Percentiles rank a stretch among this genome's conserved stretches.
phyloP scores from a whole-genome alignment of 768 basidiomycete genomes.

The Kwoniella mangroviensis region DNA sequence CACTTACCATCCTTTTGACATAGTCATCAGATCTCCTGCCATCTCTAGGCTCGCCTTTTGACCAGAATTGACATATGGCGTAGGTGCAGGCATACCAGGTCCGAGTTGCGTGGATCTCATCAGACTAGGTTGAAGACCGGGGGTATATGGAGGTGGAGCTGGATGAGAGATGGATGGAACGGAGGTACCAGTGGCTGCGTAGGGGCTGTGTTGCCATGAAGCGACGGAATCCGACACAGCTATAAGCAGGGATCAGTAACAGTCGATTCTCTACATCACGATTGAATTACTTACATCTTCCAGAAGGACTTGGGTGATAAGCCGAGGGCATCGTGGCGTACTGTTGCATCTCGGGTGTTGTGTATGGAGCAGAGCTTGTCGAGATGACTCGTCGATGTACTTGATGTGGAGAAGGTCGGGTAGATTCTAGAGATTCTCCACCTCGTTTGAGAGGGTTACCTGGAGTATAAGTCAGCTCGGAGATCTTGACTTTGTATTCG shows the following conservation, averaged over 20 bases:
- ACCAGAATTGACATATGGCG: conserved; percentile 31
- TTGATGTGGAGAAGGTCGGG: conserved; percentile 34
- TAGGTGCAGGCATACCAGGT: conserved; percentile 22
- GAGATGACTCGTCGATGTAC: conserved; percentile 64
- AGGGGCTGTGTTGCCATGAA: conserved; percentile 31
- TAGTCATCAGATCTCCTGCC: conserved; percentile 57
- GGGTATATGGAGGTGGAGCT: conserved; percentile 19
- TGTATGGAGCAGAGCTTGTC: conserved; percentile 18
- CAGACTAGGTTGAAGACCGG: conserved; percentile 46
- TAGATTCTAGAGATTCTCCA: conserved; percentile 42
- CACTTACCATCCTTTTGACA: conserved; percentile 60
- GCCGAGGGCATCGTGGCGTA: conserved; percentile 28
- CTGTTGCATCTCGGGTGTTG: conserved; percentile 35
- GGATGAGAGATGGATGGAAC: conserved; percentile 5
- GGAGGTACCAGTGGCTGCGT: conserved; percentile 9
- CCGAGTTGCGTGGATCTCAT: conserved; percentile 52
- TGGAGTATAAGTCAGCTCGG: background rate
- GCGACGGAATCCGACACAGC: conserved; percentile 24
- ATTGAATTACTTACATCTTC: conserved; percentile 23
- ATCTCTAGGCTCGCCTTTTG: conserved; percentile 56
- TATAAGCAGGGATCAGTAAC: conserved; percentile 1
- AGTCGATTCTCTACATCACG: background rate
- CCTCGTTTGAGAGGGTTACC: conserved; percentile 41
- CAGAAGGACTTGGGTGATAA: conserved; percentile 31
- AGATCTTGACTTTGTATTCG: too few relatives aligned